Percentiles rank a stretch among this genome's conserved stretches.
Conservation (phyloP, 2,329 filamentous ascomycete genomes). For the Huntiella bhutanensis region DNA sequence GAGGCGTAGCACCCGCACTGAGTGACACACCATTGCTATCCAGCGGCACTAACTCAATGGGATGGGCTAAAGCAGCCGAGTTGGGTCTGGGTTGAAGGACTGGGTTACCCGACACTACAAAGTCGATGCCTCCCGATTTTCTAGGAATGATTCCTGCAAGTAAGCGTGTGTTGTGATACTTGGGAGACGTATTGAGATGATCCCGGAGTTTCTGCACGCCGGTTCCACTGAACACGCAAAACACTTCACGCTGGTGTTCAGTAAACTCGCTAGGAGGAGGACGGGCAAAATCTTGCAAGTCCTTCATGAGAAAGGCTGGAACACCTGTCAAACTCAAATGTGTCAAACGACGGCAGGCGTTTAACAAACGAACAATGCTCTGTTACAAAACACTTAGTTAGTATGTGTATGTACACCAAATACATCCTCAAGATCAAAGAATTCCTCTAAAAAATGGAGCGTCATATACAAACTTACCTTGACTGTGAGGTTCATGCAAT, state of each 20-base stretch:
- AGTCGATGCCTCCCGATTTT: neutral
- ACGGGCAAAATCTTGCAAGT: conserved; percentile 70
- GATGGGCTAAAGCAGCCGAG: neutral
- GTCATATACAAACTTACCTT: conserved; percentile 36
- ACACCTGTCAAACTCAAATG: conserved; percentile 91
- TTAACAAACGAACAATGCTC: conserved; percentile 80
- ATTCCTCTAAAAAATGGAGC: neutral
- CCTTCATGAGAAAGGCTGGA: conserved; percentile 68
- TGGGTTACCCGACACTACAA: neutral
- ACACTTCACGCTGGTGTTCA: conserved; percentile 82
- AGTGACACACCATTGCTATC: conserved; percentile 3
- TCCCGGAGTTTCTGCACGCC: conserved; percentile 62
- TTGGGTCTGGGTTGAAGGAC: neutral
- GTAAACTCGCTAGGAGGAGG: conserved; percentile 84
- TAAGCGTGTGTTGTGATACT: conserved; percentile 26
- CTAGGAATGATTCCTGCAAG: conserved; percentile 1
- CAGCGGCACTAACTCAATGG: neutral
- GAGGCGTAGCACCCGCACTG: neutral
- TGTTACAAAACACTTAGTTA: neutral
- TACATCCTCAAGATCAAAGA: neutral
- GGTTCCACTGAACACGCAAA: conserved; percentile 88
- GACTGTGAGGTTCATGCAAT: conserved; percentile 71
- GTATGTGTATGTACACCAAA: neutral
- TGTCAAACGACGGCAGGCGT: conserved; percentile 78
- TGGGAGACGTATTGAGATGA: conserved; percentile 45